Evolutionary conservation across 331 rosid species (phyloP).

Genomic region (Acacia concinna): DNA sequence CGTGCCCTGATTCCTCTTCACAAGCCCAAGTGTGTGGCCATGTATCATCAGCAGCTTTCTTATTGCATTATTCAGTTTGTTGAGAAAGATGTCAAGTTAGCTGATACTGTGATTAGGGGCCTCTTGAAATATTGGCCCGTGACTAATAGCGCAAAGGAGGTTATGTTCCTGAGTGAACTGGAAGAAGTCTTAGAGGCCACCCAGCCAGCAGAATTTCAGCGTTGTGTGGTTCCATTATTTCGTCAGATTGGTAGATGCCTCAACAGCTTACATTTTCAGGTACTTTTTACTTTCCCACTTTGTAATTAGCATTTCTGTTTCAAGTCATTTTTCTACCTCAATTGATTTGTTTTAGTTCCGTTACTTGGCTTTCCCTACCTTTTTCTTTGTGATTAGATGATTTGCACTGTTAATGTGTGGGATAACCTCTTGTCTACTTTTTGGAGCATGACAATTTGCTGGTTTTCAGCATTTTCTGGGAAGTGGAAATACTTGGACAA

Average conservation of each 20-base stretch:
- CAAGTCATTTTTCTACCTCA: not conserved
- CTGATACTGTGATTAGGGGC: slow-evolving; percentile 5
- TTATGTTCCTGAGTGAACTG: not conserved
- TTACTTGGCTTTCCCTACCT: not conserved
- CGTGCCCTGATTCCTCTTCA: not conserved
- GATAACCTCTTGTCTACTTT: not conserved
- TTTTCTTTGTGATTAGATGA: not conserved
- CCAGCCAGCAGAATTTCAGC: not conserved
- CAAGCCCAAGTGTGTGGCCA: not conserved
- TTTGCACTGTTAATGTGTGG: not conserved
- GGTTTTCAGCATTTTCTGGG: not conserved
- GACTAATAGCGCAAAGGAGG: slow-evolving; percentile 1
- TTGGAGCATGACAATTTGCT: not conserved
- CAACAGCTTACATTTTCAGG: not conserved
- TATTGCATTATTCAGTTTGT: not conserved
- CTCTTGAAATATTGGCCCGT: not conserved
- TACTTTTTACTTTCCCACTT: not conserved
- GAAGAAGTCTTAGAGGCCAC: slow-evolving; percentile 5
- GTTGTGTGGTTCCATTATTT: not conserved
- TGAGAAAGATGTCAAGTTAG: slow-evolving; percentile 5
- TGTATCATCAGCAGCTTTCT: slow-evolving; percentile 7
- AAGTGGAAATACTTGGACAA: not conserved
- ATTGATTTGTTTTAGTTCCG: not conserved
- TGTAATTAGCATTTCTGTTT: not conserved
- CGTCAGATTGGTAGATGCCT: slow-evolving; percentile 1